phyloP scores from a whole-genome alignment of 768 basidiomycete genomes.

The Grammothele lineata region DNA sequence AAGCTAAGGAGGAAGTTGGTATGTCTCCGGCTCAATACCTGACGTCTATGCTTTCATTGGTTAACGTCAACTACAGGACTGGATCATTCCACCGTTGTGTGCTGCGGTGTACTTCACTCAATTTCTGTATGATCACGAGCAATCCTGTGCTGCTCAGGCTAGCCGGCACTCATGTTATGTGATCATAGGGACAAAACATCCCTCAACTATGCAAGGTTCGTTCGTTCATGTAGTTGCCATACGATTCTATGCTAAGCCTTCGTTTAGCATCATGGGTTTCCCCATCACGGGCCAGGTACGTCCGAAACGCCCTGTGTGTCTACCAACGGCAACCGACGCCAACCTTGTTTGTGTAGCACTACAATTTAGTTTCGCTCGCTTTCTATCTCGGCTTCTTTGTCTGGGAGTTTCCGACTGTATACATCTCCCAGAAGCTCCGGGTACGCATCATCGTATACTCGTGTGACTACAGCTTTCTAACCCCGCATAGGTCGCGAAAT shows the following conservation, averaged over 20 bases:
- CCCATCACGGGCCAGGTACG: conserved; percentile 58
- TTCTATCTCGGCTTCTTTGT: conserved; percentile 60
- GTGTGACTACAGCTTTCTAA: background rate
- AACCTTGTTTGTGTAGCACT: conserved; percentile 35
- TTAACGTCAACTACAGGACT: conserved; percentile 32
- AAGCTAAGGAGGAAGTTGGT: conserved; percentile 58
- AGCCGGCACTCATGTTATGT: too few species aligned
- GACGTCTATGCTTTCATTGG: too few species aligned
- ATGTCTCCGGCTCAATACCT: conserved; percentile 10
- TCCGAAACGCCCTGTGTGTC: background rate
- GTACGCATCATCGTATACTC: conserved; percentile 2
- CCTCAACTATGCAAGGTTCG: conserved; percentile 63
- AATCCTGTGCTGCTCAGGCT: background rate
- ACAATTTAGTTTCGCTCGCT: conserved; percentile 59
- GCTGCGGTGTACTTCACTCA: conserved; percentile 69
- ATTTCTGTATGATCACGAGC: conserved; percentile 43
- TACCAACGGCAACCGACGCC: background rate
- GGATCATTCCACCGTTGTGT: conserved; percentile 49
- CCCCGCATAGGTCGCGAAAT: conserved; percentile 40
- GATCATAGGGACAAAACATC: conserved; percentile 71
- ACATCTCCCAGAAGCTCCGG: conserved; percentile 54
- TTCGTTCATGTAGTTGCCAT: background rate
- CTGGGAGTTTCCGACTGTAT: conserved; percentile 65
- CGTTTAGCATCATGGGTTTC: conserved; percentile 55
- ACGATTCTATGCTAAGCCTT: background rate